A percentile compares a stretch with the other conserved stretches of the same genome.
These are phyloP conservation scores for Tylopilus rubrobrunneus DNA, from an alignment of 768 basidiomycete genomes.

Conservation along the genomic window DNA sequence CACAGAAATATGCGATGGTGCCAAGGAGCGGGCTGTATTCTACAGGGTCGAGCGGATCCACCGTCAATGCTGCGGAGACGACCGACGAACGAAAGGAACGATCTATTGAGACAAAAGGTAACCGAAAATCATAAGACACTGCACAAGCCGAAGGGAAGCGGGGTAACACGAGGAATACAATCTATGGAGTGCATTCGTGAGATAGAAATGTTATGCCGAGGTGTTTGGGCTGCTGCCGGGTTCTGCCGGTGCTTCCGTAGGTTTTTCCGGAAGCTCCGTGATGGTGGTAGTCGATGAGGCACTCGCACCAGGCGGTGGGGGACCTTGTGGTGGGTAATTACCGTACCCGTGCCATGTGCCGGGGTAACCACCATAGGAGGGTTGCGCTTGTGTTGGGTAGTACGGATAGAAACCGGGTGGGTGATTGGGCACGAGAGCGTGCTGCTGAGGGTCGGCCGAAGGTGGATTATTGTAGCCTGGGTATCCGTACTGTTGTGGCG, in stretches of 20 bases:
- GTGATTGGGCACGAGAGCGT: slow-evolving; percentile 15
- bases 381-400: slow-evolving; percentile 28
- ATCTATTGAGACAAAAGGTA: slow-evolving; percentile 28
- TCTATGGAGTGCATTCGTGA: slow-evolving; percentile 15
- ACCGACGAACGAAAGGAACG: slow-evolving; percentile 10
- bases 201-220: slow-evolving; percentile 18
- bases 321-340: slow-evolving; percentile 28
- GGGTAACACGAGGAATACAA: slow-evolving; percentile 22
- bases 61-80: neutral
- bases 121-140: slow-evolving; percentile 10
- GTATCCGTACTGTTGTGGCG: slow-evolving; percentile 23
- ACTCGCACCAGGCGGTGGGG: slow-evolving; percentile 17
- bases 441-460: slow-evolving; percentile 27
- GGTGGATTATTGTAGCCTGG: slow-evolving; percentile 19
- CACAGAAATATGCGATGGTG: slow-evolving; percentile 23
- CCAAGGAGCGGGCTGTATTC: slow-evolving; percentile 18
- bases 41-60: slow-evolving; percentile 21
- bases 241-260: slow-evolving; percentile 21
- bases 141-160: slow-evolving; percentile 11
- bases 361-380: slow-evolving; percentile 29
- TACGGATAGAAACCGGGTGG: slow-evolving; percentile 32
- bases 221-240: slow-evolving; percentile 13
- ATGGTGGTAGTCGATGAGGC: slow-evolving; percentile 13
- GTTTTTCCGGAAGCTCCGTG: slow-evolving; percentile 23
- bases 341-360: slow-evolving; percentile 27